A percentile compares a stretch with the other conserved stretches of the same genome.
phyloP scores from a whole-genome alignment of 139 green algal species.

The Haematococcus lacustris region DNA sequence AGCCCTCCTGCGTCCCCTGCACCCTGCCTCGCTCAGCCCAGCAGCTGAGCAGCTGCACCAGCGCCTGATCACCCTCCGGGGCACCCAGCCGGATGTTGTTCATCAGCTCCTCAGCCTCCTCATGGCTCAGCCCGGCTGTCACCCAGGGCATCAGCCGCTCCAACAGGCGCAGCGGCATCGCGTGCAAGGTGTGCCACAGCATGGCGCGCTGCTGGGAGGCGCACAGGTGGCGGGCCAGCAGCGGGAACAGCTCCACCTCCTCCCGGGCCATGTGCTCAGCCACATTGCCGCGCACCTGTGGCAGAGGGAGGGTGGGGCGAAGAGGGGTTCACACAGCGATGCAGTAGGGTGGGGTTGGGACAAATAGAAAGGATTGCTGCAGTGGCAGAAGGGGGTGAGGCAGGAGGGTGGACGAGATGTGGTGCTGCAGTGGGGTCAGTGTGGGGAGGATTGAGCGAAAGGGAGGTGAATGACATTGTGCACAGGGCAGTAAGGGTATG shows the following conservation, averaged over 20 bases:
- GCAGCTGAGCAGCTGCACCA: constrained; percentile 78
- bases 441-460: too few species aligned
- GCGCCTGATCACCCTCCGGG: constrained; percentile 42
- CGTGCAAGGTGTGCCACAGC: constrained; percentile 78
- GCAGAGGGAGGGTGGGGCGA: too few species aligned
- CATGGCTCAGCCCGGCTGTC: constrained; percentile 43
- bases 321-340: too few species aligned
- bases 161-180: constrained; percentile 91
- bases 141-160: constrained; percentile 92
- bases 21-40: constrained; percentile 56
- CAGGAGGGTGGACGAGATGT: too few species aligned
- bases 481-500: too few species aligned
- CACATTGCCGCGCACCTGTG: too few species aligned
- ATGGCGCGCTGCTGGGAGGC: constrained; percentile 75
- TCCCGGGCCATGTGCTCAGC: constrained; percentile 37
- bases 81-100: constrained; percentile 59
- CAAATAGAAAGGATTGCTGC: too few species aligned
- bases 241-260: constrained; percentile 75
- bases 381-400: too few species aligned
- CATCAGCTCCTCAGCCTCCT: constrained; percentile 63
- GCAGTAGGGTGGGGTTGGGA: too few species aligned
- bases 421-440: too few species aligned
- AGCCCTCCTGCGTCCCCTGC: not conserved
- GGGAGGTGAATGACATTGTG: too few species aligned
- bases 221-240: constrained; percentile 60